phyloP scores from a whole-genome alignment of 2,329 filamentous ascomycete species.

The Hypoxylon sp. region DNA sequence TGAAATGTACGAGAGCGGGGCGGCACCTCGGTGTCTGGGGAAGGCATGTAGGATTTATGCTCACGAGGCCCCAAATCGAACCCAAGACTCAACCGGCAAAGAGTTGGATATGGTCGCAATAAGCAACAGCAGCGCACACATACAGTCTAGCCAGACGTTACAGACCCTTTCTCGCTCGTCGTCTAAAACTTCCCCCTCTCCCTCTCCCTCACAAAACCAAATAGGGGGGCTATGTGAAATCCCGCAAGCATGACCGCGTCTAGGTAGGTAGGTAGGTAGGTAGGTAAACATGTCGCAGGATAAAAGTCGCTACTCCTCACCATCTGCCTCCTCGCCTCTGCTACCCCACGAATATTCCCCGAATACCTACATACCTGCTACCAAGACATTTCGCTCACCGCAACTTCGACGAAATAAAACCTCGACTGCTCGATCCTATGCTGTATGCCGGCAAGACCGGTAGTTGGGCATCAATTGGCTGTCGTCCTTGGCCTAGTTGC shows the following conservation, averaged over 20 bases:
- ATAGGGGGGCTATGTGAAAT: no score
- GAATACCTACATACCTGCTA: slow-evolving; percentile 20
- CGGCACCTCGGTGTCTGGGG: slow-evolving; percentile 21
- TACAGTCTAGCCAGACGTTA: no score
- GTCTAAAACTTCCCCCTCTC: slow-evolving; percentile 21
- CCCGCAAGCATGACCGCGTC: no score
- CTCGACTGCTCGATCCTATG: slow-evolving; percentile 3
- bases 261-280: no score
- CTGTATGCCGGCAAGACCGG: slow-evolving; percentile 29
- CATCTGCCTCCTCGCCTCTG: slow-evolving; percentile 3
- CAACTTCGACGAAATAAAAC: no score
- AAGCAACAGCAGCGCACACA: slow-evolving; percentile 10
- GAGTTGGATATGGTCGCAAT: slow-evolving; percentile 17
- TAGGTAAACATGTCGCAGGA: no score
- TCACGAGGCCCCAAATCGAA: slow-evolving; percentile 17
- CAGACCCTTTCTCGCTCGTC: no score
- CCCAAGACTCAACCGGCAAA: slow-evolving; percentile 15
- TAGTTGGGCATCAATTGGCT: slow-evolving; percentile 34
- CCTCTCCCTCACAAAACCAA: no score
- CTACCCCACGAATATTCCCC: slow-evolving; percentile 36
- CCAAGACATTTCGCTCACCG: slow-evolving; percentile 13
- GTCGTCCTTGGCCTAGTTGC: slow-evolving; percentile 12
- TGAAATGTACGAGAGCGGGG: slow-evolving; percentile 21
- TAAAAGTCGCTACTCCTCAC: no score
- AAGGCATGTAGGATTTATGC: slow-evolving; percentile 25